These are phyloP conservation scores for Didymella keratinophila DNA, from an alignment of 2,329 filamentous ascomycete genomes.

Conservation along the genomic window DNA sequence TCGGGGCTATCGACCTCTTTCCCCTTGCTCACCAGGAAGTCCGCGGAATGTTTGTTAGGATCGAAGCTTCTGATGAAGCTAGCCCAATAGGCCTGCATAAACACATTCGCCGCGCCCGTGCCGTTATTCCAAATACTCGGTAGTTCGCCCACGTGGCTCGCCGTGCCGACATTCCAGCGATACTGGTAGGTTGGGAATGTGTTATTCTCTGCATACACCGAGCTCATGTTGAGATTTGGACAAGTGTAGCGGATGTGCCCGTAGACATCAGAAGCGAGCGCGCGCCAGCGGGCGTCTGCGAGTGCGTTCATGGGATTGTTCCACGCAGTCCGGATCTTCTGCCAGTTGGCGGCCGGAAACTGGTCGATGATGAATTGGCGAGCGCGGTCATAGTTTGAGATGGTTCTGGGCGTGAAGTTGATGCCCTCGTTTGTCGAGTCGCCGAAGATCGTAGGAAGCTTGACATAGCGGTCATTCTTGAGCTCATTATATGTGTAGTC, in stretches of 20 bases:
- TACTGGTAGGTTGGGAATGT: conserved; percentile 55
- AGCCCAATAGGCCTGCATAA: conserved; percentile 54
- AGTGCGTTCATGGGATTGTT: conserved; percentile 41
- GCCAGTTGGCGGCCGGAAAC: conserved; percentile 44
- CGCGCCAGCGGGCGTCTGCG: conserved; percentile 37
- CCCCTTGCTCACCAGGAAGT: conserved; percentile 29
- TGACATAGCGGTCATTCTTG: conserved; percentile 48
- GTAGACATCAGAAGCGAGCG: conserved; percentile 52
- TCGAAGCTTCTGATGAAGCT: conserved; percentile 53
- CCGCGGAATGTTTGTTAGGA: conserved; percentile 50
- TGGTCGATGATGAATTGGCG: conserved; percentile 52
- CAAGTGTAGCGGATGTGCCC: conserved; percentile 62
- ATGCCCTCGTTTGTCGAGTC: conserved; percentile 57
- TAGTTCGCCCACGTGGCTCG: conserved; percentile 50
- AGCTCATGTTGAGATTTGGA: conserved; percentile 54
- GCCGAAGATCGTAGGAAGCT: conserved; percentile 54
- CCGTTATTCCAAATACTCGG: conserved; percentile 51
- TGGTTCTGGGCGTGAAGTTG: conserved; percentile 50
- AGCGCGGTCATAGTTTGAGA: conserved; percentile 43
- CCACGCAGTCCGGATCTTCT: conserved; percentile 40
- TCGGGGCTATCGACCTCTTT: conserved; percentile 31
- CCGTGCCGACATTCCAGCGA: conserved; percentile 57
- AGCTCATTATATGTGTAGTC: conserved; percentile 52
- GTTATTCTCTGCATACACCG: conserved; percentile 40
- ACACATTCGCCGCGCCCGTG: conserved; percentile 36